Evolutionary conservation across 2,329 filamentous ascomycete genomes (phyloP).

Genomic region (Exophiala aquamarina): DNA sequence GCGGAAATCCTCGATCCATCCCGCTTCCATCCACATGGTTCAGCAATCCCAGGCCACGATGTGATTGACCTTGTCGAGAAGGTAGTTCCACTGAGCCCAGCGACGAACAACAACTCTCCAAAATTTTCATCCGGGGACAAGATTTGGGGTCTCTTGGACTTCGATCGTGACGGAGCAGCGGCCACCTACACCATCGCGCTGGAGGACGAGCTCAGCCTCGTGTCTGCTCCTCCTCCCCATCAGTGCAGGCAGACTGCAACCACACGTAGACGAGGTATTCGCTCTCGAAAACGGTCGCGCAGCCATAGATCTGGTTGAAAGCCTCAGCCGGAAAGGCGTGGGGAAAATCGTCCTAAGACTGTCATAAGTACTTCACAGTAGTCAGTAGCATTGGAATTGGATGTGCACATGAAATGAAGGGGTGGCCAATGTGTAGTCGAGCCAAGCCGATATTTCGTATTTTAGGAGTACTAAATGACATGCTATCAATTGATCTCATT

Average conservation of each 20-base stretch:
- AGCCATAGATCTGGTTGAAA: constrained; percentile 34
- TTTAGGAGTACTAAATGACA: too few relatives aligned
- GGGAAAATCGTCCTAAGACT: constrained; percentile 17
- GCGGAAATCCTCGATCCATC: constrained; percentile 25
- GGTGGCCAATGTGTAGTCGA: too few relatives aligned
- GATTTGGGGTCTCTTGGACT: constrained; percentile 40
- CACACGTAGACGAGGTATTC: constrained; percentile 35
- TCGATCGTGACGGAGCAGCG: constrained; percentile 41
- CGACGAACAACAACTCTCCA: constrained; percentile 30
- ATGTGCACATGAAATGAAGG: too few relatives aligned
- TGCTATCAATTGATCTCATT: too few relatives aligned
- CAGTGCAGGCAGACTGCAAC: too few relatives aligned
- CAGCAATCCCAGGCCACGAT: constrained; percentile 42
- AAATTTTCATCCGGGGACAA: constrained; percentile 41
- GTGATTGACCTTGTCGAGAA: constrained; percentile 38
- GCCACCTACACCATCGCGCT: constrained; percentile 41
- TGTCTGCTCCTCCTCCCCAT: too few relatives aligned
- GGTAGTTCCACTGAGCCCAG: constrained; percentile 32
- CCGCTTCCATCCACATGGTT: constrained; percentile 31
- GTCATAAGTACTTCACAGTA: not conserved
- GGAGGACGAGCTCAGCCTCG: constrained; percentile 36
- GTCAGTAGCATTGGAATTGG: not conserved
- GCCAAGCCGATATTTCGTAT: too few relatives aligned
- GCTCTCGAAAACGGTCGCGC: constrained; percentile 37
- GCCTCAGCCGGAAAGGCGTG: constrained; percentile 6